These are phyloP conservation scores for Sporothrix inflata DNA, from an alignment of 2,329 filamentous ascomycete species.

Conservation along the genomic window DNA sequence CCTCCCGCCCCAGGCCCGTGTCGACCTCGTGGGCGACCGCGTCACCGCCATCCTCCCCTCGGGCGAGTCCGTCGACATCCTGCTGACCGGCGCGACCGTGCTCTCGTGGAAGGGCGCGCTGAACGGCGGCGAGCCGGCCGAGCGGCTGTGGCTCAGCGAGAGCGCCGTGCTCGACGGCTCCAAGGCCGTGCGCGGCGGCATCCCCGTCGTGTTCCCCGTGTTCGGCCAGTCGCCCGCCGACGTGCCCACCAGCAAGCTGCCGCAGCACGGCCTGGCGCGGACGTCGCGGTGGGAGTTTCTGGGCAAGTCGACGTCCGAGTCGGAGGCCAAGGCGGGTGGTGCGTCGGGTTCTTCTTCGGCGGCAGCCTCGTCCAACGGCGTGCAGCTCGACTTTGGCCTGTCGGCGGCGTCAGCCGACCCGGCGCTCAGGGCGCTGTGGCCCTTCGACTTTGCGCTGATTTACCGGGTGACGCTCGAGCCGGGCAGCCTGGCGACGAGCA, in stretches of 20 bases:
- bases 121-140: slow-evolving; percentile 51
- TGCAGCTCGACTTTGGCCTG: slow-evolving; percentile 96
- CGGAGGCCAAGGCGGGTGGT: slow-evolving; percentile 32
- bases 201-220: slow-evolving; percentile 92
- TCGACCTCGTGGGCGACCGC: slow-evolving; percentile 71
- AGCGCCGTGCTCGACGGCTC: slow-evolving; percentile 79
- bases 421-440: slow-evolving; percentile 74
- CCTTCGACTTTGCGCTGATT: slow-evolving; percentile 83
- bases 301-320: slow-evolving; percentile 79
- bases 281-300: slow-evolving; percentile 91
- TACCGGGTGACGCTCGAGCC: slow-evolving; percentile 87
- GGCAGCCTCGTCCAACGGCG: slow-evolving; percentile 51
- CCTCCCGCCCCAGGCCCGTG: slow-evolving; percentile 73
- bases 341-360: slow-evolving; percentile 34
- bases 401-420: slow-evolving; percentile 72
- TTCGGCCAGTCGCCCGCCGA: slow-evolving; percentile 78
- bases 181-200: slow-evolving; percentile 88
- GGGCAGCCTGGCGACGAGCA: slow-evolving; percentile 74
- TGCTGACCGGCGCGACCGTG: slow-evolving; percentile 91
- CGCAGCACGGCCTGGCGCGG: slow-evolving; percentile 94
- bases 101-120: slow-evolving; percentile 85
- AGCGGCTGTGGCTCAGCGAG: slow-evolving; percentile 86
- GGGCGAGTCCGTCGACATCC: slow-evolving; percentile 81
- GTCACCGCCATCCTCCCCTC: slow-evolving; percentile 82
- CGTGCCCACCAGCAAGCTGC: slow-evolving; percentile 75